Percentiles rank a stretch among this genome's conserved stretches.
These are phyloP conservation scores for Aspergillus pseudonomiae DNA, from an alignment of 2,329 filamentous ascomycete species.

Conservation along the genomic window DNA sequence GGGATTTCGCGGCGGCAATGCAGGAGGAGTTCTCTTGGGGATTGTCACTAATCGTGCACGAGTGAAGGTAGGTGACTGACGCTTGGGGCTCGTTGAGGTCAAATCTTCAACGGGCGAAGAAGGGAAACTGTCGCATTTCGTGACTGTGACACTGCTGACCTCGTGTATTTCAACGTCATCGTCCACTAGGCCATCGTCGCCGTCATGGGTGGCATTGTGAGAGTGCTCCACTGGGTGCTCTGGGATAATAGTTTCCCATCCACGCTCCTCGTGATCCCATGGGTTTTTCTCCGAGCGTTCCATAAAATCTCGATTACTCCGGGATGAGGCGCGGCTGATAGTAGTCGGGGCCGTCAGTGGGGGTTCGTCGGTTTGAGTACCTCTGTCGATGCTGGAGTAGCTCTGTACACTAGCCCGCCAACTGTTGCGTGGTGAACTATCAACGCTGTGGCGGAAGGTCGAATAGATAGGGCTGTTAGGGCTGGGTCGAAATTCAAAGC, in stretches of 20 bases:
- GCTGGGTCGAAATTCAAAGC: constrained; percentile 79
- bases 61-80: constrained; percentile 68
- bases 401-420: constrained; percentile 70
- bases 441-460: constrained; percentile 69
- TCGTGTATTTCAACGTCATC: constrained; percentile 42
- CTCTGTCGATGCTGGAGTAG: constrained; percentile 62
- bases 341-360: constrained; percentile 34
- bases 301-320: constrained; percentile 32
- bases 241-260: constrained; percentile 31
- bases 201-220: constrained; percentile 11
- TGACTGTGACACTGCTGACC: constrained; percentile 59
- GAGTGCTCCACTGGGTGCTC: constrained; percentile 22
- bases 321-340: constrained; percentile 38
- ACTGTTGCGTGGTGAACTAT: constrained; percentile 65
- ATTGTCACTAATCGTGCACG: constrained; percentile 84
- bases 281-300: constrained; percentile 18
- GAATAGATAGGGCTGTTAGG: constrained; percentile 70
- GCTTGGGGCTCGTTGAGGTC: constrained; percentile 60
- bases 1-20: constrained; percentile 76
- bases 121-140: constrained; percentile 45
- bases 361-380: constrained; percentile 67
- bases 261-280: constrained; percentile 29
- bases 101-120: constrained; percentile 39
- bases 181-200: constrained; percentile 18
- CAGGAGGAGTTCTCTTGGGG: constrained; percentile 74